Evolutionary conservation across 495 filamentous ascomycete species (phyloP).

Genomic region (Cairneyella variabilis): DNA sequence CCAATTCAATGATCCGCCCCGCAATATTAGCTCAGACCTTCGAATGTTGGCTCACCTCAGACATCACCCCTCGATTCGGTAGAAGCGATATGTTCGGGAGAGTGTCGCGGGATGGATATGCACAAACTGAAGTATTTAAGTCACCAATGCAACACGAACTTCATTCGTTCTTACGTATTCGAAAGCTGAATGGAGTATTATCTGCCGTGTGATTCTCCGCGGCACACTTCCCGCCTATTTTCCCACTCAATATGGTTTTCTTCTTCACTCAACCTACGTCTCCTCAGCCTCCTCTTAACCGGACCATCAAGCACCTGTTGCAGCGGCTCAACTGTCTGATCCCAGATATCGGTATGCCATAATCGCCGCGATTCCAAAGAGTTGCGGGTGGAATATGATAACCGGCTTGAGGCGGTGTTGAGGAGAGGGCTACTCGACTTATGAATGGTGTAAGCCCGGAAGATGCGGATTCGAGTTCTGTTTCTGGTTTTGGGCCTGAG

Average conservation of each 20-base stretch:
- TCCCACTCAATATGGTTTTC: constrained; percentile 59
- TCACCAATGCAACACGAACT: no score
- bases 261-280: constrained; percentile 69
- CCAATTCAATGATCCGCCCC: no score
- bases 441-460: constrained; percentile 67
- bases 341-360: constrained; percentile 22
- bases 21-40: no score
- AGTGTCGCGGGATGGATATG: no score
- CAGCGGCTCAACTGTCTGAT: constrained; percentile 57
- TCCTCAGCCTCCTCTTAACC: constrained; percentile 60
- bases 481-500: constrained; percentile 59
- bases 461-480: constrained; percentile 29
- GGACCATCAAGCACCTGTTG: constrained; percentile 61
- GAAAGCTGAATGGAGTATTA: no score
- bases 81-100: no score
- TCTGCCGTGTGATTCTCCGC: no score
- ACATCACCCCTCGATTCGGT: no score
- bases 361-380: neutral
- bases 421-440: constrained; percentile 46
- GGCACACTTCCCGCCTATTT: constrained; percentile 39
- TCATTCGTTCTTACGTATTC: no score
- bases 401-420: constrained; percentile 36
- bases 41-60: no score
- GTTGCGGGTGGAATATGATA: constrained; percentile 33
- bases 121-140: no score